phyloP scores from a whole-genome alignment of 2,329 filamentous ascomycete genomes.

The Plenodomus lindquistii region DNA sequence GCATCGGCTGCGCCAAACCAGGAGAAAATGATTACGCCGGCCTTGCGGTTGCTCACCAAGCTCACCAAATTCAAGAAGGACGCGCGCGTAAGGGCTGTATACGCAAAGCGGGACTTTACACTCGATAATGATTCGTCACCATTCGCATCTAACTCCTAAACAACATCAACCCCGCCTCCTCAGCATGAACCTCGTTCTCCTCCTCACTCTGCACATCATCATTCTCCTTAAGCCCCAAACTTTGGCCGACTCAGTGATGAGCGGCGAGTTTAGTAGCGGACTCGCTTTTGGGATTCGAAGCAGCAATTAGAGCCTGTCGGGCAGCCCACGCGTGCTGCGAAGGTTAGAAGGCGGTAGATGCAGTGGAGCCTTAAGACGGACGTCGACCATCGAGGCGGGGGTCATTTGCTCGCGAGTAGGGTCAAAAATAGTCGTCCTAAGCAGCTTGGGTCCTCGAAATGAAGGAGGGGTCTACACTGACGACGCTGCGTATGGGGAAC shows the following conservation, averaged over 20 bases:
- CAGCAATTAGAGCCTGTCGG: conserved; percentile 4
- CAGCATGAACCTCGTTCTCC: too few relatives aligned
- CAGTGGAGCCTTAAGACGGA: conserved; percentile 31
- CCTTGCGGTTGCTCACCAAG: conserved; percentile 82
- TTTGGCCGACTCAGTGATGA: too few relatives aligned
- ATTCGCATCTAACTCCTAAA: too few relatives aligned
- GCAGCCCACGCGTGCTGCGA: conserved; percentile 20
- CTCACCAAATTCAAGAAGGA: conserved; percentile 86
- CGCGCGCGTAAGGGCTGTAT: conserved; percentile 74
- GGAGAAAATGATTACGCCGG: conserved; percentile 86
- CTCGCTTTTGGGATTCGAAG: conserved; percentile 7
- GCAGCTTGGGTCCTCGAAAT: conserved; percentile 34
- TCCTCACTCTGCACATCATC: too few relatives aligned
- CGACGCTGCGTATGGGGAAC: conserved; percentile 79
- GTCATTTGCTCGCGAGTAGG: conserved; percentile 29
- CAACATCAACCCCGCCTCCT: too few relatives aligned
- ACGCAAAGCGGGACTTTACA: conserved; percentile 75
- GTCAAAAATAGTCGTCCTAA: conserved; percentile 45
- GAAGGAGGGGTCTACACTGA: conserved; percentile 66
- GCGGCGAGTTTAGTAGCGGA: too few relatives aligned
- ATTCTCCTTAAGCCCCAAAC: too few relatives aligned
- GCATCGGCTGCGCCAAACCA: conserved; percentile 82
- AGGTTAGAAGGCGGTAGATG: conserved; percentile 32
- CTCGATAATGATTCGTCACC: too few relatives aligned
- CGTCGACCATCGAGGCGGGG: conserved; percentile 29